Conservation (phyloP, 116 monocot genomes). For the Iris pallida region DNA sequence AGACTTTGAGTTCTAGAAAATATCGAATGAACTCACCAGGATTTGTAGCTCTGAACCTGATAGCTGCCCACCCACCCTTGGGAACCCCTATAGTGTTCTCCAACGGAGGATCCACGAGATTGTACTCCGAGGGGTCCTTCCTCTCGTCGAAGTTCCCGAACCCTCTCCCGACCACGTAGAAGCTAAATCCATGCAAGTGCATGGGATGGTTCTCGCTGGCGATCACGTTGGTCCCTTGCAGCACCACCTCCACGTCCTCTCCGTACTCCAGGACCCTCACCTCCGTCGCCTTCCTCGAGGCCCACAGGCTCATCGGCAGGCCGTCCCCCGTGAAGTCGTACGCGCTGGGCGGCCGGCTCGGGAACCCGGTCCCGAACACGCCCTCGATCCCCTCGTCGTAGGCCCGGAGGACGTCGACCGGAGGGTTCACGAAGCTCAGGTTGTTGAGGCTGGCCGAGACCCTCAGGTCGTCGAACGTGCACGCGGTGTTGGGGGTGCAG, state of each 20-base stretch:
- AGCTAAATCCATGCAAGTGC: conserved; percentile 42
- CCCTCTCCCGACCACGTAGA: conserved; percentile 45
- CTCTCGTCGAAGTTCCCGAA: conserved; percentile 34
- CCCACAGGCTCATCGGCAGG: neutral
- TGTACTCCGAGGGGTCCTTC: conserved; percentile 30
- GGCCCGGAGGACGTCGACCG: conserved; percentile 29
- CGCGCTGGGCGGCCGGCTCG: conserved; percentile 1
- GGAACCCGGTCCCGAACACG: conserved; percentile 20
- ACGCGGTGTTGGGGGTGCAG: conserved; percentile 10
- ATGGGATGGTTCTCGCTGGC: conserved; percentile 34
- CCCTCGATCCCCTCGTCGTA: conserved; percentile 19
- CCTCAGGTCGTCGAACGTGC: conserved; percentile 6
- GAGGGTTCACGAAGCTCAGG: conserved; percentile 37
- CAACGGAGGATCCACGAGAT: conserved; percentile 28
- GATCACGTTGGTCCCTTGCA: conserved; percentile 34
- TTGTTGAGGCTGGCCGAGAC: conserved; percentile 55
- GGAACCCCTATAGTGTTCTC: conserved; percentile 33
- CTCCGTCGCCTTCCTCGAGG: conserved; percentile 16
- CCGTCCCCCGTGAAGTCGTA: conserved; percentile 12
- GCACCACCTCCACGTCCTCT: conserved; percentile 30
- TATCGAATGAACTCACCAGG: conserved; percentile 26
- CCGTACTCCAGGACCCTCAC: conserved; percentile 34
- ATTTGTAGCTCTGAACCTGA: conserved; percentile 27
- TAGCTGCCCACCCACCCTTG: conserved; percentile 25
- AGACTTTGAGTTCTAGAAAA: too few species aligned